Evolutionary conservation across 2,329 filamentous ascomycete species (phyloP), one percentile per base, ranked within the genome.

Genomic region (Alternaria ethzedia): DNA sequence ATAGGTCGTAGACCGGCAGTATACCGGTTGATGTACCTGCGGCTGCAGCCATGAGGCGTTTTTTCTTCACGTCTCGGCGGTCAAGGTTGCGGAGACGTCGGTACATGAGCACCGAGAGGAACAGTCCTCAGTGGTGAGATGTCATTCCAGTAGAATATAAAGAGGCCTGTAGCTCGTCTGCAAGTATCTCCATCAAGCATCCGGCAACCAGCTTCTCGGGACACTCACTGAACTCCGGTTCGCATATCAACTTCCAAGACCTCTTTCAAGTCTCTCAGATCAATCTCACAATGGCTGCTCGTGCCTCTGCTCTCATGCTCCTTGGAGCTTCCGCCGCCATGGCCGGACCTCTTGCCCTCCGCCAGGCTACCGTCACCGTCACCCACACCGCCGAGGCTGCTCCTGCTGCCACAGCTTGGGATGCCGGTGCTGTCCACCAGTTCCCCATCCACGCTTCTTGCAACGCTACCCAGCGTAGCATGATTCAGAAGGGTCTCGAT

Each of bases 371-470:
- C 8, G 65, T 70, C 56, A 75, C 76, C 13, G 60, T 70, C 17
- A 70, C 68, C 11, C 64, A 66, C 32, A 66, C 74, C 20, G 64
- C 46, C 15, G 49, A 45, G 23, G 32, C 45, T 23, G 43, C 56
- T 32, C 43, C 44, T 43, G 44, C 66, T 13, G 55, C 68, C 10
- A 73, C 70, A 9, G 66, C 74, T 12, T 80, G 78, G 77, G 66
- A 77, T n/a, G 61, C 68, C 4, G 83, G 83, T 12, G 81, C 79
- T 2, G 78, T 82, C 8, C 74, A 67, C 15, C 67, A 80, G 17
- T 85, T 79, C 68, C 79, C 81, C 13, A 90, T 91, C 73, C 90
- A 91, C 77, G 75, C 82, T 32, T 90, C 88, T 23, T 92, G 90
- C 81, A 91, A 92, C 70, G 78, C 82, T 52, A 91, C 89, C 2